These are phyloP conservation scores for Eutrema salsugineum DNA, from an alignment of 441 rosid species.

Conservation along the genomic window DNA sequence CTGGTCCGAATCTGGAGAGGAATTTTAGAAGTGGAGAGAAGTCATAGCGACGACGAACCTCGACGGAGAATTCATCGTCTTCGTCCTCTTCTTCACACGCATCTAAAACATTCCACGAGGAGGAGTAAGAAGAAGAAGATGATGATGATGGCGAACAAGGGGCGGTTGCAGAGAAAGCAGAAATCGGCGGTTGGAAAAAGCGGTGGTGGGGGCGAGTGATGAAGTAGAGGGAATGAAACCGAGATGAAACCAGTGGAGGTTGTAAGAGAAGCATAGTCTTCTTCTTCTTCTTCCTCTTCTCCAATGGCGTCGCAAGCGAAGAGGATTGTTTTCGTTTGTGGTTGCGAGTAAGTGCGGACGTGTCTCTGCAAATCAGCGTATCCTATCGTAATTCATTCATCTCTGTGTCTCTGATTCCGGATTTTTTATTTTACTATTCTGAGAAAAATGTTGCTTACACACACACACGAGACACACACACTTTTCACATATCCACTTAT, in stretches of 20 bases:
- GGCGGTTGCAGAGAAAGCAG: conserved; percentile 23
- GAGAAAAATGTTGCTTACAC: background rate
- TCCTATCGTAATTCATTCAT: background rate
- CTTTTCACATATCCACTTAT: no score
- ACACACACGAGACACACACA: no score
- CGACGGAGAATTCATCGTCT: conserved; percentile 43
- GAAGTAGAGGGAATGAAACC: conserved; percentile 42
- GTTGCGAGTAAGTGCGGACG: conserved; percentile 10
- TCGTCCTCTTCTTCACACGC: conserved; percentile 22
- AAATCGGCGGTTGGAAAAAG: conserved; percentile 31
- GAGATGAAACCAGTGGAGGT: conserved; percentile 45
- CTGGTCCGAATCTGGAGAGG: conserved; percentile 43
- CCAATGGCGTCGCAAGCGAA: conserved; percentile 14
- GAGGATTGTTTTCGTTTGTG: conserved; percentile 19
- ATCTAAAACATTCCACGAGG: conserved; percentile 24
- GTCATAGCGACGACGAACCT: conserved; percentile 64
- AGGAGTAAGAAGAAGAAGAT: conserved; percentile 27
- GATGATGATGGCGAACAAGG: conserved; percentile 20
- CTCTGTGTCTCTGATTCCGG: background rate
- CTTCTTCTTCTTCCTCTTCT: conserved; percentile 17
- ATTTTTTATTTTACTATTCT: background rate
- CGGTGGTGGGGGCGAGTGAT: conserved; percentile 25
- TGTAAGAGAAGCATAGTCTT: conserved; percentile 53
- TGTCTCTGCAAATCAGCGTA: background rate
- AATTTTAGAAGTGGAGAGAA: conserved; percentile 77